Percentiles rank a stretch among this genome's conserved stretches.
These are phyloP conservation scores for Cenchrus americanus DNA, from an alignment of 176 grass and related monocot species.

Conservation along the genomic window DNA sequence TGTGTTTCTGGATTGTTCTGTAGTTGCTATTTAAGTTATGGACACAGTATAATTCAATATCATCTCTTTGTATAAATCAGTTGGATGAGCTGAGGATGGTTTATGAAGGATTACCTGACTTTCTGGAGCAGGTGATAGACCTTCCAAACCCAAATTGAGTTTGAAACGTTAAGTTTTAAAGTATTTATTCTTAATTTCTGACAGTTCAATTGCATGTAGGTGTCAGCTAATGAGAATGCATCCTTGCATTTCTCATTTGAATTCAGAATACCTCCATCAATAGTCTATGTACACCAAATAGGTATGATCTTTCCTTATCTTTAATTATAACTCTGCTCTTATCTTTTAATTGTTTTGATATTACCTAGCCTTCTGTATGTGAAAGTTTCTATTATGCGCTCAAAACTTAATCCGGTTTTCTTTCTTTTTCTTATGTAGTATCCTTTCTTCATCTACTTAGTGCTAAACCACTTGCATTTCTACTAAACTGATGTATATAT, in stretches of 20 bases:
- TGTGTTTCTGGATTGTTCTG: background rate
- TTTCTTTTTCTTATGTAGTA: conserved; percentile 12
- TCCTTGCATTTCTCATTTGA: conserved; percentile 65
- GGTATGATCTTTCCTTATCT: conserved; percentile 55
- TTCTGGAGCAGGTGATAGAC: conserved; percentile 79
- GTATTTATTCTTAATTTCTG: conserved; percentile 41
- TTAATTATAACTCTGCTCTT: conserved; percentile 36
- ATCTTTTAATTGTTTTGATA: conserved; percentile 30
- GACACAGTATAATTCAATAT: conserved; percentile 26
- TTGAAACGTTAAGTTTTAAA: conserved; percentile 24
- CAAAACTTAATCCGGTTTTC: conserved; percentile 31
- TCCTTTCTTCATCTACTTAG: conserved; percentile 3
- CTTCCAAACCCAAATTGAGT: conserved; percentile 35
- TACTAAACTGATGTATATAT: conserved; percentile 7
- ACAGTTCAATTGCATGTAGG: conserved; percentile 58
- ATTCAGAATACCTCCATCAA: conserved; percentile 72
- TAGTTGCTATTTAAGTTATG: conserved; percentile 23
- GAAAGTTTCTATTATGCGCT: conserved; percentile 13
- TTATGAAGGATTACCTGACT: conserved; percentile 88
- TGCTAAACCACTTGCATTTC: conserved; percentile 18
- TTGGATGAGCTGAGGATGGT: conserved; percentile 92
- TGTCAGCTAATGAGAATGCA: conserved; percentile 77
- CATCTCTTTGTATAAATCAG: conserved; percentile 46
- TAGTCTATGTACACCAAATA: conserved; percentile 96
- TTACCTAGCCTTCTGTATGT: conserved; percentile 13